Percentiles rank a stretch among this genome's conserved stretches.
These are phyloP conservation scores for Grammothele lineata DNA, from an alignment of 768 basidiomycete genomes.

Conservation along the genomic window DNA sequence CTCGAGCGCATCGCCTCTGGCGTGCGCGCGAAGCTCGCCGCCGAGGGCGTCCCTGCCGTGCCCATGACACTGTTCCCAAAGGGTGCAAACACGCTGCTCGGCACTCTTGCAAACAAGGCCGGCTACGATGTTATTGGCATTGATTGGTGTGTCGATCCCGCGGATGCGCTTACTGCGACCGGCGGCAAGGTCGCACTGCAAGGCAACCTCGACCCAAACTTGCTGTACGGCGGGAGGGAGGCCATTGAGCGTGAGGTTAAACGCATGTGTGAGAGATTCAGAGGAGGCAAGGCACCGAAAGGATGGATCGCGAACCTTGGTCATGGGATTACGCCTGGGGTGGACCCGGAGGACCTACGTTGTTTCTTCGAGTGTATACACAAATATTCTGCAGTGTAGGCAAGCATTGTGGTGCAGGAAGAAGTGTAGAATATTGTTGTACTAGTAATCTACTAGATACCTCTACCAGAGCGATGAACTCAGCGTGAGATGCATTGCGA, in stretches of 20 bases:
- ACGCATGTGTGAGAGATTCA: slow-evolving; percentile 77
- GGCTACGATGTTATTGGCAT: slow-evolving; percentile 89
- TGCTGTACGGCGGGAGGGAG: slow-evolving; percentile 79
- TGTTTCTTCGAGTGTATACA: slow-evolving; percentile 92
- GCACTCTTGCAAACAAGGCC: slow-evolving; percentile 49
- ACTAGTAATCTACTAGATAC: background rate
- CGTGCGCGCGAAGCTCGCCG: slow-evolving; percentile 56
- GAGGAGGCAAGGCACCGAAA: slow-evolving; percentile 42
- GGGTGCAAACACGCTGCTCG: slow-evolving; percentile 77
- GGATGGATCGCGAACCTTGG: slow-evolving; percentile 98
- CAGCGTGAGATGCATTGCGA: slow-evolving; percentile 8
- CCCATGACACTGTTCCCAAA: slow-evolving; percentile 95
- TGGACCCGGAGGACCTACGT: slow-evolving; percentile 87
- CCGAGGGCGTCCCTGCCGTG: slow-evolving; percentile 49
- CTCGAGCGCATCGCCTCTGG: slow-evolving; percentile 65
- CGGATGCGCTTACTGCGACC: slow-evolving; percentile 59
- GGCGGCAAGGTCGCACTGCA: slow-evolving; percentile 69
- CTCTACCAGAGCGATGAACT: no score
- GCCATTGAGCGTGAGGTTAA: slow-evolving; percentile 87
- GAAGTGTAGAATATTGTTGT: slow-evolving; percentile 6
- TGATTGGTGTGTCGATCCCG: slow-evolving; percentile 87
- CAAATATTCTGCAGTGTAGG: slow-evolving; percentile 56
- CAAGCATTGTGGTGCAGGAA: background rate
- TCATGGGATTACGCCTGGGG: slow-evolving; percentile 94
- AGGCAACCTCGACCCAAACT: slow-evolving; percentile 89